Evolutionary conservation across 2,329 filamentous ascomycete species (phyloP), one percentile per base, ranked within the genome.

Genomic region (Colletotrichum lini): DNA sequence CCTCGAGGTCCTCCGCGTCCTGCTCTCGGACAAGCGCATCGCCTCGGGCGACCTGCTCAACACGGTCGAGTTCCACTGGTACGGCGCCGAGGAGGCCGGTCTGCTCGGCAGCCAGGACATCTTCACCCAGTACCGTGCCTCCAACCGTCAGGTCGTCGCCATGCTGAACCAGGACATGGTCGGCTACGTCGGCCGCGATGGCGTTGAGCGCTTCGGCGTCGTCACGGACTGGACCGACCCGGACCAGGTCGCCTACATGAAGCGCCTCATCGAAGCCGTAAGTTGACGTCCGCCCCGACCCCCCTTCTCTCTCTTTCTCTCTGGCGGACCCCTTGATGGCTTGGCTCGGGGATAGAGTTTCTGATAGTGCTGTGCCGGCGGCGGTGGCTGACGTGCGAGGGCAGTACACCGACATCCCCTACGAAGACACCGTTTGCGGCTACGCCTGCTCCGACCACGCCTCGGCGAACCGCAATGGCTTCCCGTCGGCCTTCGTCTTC

Each of bases 51-150:
- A 89, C 70, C 90, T 88, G 9, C 82, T 88, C 72, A 95, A 96
- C 80, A 94, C 93, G 0, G 82, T 96, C 70, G 94, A 96, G 82
- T 96, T 96, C 80, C 93, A 96, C 79, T 96, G 93, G 93, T 96
- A 95, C 81, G 92, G 91, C 4, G 94, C 93, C 1, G 94, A 96
- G 76, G 94, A 96, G 79, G 93, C 91, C 10, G 94, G 94, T 16
- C 84, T 96, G 52, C 87, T 96, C 1, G 94, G 94, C 57, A 93
- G 90, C 68, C 92, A 93, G 40, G 82, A 80, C 42, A 80, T 85
- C 64, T 84, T 84, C 73, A 76, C 80, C 30, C 73, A 77, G 52
- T 85, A 85, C 70, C 73, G 77, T 53, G 74, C 75, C 0, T 72
- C 75, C 3, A 76, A 77, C 4, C 76, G 76, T 1, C 77, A 81